phyloP scores from a whole-genome alignment of 345 rosid species.

The Lepidium africanum region DNA sequence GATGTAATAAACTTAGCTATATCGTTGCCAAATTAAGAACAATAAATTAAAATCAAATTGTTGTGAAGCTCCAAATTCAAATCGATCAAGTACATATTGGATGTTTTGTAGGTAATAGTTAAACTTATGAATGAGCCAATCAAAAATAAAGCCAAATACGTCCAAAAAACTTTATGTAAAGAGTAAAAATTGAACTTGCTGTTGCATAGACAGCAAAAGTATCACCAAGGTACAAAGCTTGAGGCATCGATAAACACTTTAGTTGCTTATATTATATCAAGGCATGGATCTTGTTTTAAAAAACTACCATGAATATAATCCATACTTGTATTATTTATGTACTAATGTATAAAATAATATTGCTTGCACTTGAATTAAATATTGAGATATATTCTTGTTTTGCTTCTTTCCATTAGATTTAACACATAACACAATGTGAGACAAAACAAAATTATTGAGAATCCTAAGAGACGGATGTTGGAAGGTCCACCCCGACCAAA shows the following conservation, averaged over 20 bases:
- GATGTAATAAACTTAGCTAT: background rate
- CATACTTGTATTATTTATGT: too few species aligned
- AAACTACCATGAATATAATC: background rate
- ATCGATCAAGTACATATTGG: too few species aligned
- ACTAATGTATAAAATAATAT: too few species aligned
- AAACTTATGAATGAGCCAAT: background rate
- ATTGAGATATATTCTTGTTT: background rate
- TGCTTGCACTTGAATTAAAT: background rate
- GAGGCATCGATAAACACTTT: conserved; percentile 22
- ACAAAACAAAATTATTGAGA: conserved; percentile 27
- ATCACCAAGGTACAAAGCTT: conserved; percentile 5
- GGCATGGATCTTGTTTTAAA: conserved; percentile 1
- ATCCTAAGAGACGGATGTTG: conserved; percentile 28
- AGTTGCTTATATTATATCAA: conserved; percentile 12
- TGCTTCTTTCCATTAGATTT: conserved; percentile 14
- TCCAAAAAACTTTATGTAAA: background rate
- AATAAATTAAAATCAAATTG: background rate
- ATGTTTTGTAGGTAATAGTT: background rate
- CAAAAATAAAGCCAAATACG: background rate
- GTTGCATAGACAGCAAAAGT: conserved; percentile 1
- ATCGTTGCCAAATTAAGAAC: background rate
- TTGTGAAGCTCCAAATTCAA: background rate
- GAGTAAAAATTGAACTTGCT: too few species aligned
- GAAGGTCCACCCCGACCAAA: conserved; percentile 21
- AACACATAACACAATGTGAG: conserved; percentile 24